Evolutionary conservation across 345 rosid species (phyloP), one percentile per base, ranked within the genome.

Genomic region (Gossypium mustelinum): DNA sequence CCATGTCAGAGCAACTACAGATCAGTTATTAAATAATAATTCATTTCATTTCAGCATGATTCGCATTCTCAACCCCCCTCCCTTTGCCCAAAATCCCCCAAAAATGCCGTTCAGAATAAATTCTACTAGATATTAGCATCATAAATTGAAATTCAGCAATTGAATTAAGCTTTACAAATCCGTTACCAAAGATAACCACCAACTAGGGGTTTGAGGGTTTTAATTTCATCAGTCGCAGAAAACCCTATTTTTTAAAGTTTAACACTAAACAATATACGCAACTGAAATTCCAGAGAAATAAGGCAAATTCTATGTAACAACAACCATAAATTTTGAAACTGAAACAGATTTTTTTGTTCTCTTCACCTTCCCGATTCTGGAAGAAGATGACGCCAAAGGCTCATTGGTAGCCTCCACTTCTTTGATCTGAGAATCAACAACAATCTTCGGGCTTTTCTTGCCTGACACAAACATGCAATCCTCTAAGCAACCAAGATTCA

Each of bases 301-400:
- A 73, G 56, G 58, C 57, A 68, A 70, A 68, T 67, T 59, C 61
- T 44, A 67, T 22, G 34, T 61, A 45, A 67, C 55, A 22, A 67
- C 18, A 47, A 67, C n/a, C 29, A 57, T 59, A 7, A 72, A 79
- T 76, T 75, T 71, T 12, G 58, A 67, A 65, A 11, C 25, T 59
- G 16, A 71, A 51, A 9, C 4, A 44, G 12, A 45, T 45, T 45
- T 45, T 45, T 45, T 45, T 10, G 50, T 45, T 45, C 58, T n/a
- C 3, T 52, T 70, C 55, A 88, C 97, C 97, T 88, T 84, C 34
- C 83, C 86, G 17, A 72, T 2, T 81, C 78, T 89, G 2, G 90
- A 83, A 78, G 85, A 65, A 0, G 89, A 82, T 13, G 87, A 80
- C 0, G 87, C 68, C n/a, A 73, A 18, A 2, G 79, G 34, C 39